Percentiles rank a stretch among this genome's conserved stretches.
phyloP scores from a whole-genome alignment of 352 stramenopile species.

The Pythium monospermum region DNA sequence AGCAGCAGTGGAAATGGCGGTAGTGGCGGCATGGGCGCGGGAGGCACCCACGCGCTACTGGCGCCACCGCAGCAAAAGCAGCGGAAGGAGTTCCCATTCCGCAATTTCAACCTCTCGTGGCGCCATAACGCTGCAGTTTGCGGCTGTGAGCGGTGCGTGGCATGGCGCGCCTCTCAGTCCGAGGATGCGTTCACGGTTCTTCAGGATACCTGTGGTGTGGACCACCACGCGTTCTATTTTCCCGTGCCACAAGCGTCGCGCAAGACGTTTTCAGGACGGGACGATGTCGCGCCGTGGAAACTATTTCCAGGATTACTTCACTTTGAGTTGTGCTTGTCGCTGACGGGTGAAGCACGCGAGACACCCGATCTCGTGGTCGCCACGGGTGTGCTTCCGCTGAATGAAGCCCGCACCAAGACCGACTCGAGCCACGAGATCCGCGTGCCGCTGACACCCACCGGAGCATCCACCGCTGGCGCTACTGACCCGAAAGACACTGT shows the following conservation, averaged over 20 bases:
- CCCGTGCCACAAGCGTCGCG: conserved; percentile 67
- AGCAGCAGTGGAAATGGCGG: not conserved
- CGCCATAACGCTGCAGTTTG: conserved; percentile 45
- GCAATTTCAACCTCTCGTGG: conserved; percentile 82
- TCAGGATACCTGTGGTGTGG: conserved; percentile 41
- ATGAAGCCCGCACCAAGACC: conserved; percentile 22
- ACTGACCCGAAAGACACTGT: conserved; percentile 6
- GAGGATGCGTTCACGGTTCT: conserved; percentile 16
- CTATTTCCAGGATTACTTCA: conserved; percentile 63
- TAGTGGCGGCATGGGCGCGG: not conserved
- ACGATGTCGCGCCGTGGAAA: conserved; percentile 73
- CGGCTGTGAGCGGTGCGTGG: conserved; percentile 42
- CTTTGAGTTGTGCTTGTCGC: conserved; percentile 72
- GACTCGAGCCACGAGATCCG: conserved; percentile 33
- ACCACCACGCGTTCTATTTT: conserved; percentile 84
- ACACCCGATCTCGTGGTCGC: conserved; percentile 59
- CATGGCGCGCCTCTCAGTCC: conserved; percentile 18
- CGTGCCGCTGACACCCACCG: conserved; percentile 7
- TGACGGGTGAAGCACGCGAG: conserved; percentile 66
- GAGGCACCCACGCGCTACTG: conserved; percentile 1
- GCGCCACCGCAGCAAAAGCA: conserved; percentile 34
- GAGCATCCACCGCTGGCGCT: not conserved
- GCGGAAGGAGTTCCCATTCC: conserved; percentile 58
- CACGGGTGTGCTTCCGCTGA: conserved; percentile 45
- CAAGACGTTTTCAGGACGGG: conserved; percentile 71